Base-by-base conservation (phyloP, 1,139 yeast genomes). In the Hansenula lynferdii region DNA sequence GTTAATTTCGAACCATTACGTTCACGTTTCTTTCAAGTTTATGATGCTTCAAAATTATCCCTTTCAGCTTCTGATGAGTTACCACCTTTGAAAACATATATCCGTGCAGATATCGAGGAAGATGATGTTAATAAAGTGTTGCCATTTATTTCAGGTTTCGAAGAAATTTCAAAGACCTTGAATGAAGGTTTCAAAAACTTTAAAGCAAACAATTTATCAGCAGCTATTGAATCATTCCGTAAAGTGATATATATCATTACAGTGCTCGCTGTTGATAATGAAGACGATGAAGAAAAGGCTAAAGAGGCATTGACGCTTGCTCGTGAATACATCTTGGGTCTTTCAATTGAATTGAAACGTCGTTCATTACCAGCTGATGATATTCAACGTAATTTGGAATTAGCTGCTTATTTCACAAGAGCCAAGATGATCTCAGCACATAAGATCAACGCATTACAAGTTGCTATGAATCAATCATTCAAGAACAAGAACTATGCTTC, bases 381-480 rank as follows among this genome's bases (percentile, higher is more conserved):
- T 44, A 68, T 82, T 39, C 84, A 87, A 64, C 82, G 97, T 47
- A 89, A 86, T 58, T 72, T 94, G 56, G 98, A 92, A 62, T 71
- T 94, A 51, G 97, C 97, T 6, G 95, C 97, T 1, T 92, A 90
- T 64, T 94, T 94, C 69, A 87, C 98, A 15, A 79, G 79, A 58
- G 82, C 90, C 28, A 77, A 82, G 50, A 75, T 94, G 51, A 89
- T 85, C 51, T 80, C 85, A 34, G 81, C 83, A 7, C 98, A 94
- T 62, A 78, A 81, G 46, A 75, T 84, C 39, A 83, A 89, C 57
- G 97, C 98, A 10, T 72, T 89, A 53, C 94, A 87, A 60, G 96
- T 89, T 43, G 98, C 99, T 29, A 85, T 92, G 95, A 79, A 85
- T 37, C 95, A 86, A 65, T 79, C 94, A 27, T 87, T 85, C 72